These are phyloP conservation scores for Cicer yamashitae DNA, from an alignment of 306 rosid species.

Conservation along the genomic window DNA sequence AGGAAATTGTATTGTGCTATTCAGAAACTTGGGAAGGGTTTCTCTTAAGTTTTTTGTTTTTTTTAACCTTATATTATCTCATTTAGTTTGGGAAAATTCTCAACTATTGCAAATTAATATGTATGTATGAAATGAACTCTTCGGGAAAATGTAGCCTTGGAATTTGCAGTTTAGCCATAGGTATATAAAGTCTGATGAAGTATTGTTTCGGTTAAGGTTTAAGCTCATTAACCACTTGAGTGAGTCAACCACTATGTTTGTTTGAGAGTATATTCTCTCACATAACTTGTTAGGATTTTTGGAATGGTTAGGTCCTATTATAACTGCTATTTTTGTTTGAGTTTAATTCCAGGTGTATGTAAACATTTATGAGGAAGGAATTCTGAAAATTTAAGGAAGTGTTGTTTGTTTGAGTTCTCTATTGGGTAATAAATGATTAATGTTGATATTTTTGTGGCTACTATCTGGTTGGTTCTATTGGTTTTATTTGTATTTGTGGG, in stretches of 20 bases:
- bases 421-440: constrained; percentile 5
- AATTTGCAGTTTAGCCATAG: too few species aligned
- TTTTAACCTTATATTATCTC: not conserved
- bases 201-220: too few species aligned
- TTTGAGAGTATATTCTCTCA: constrained; percentile 39
- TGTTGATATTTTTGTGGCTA: constrained; percentile 3
- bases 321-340: constrained; percentile 18
- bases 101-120: constrained; percentile 61
- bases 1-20: constrained; percentile 82
- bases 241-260: too few species aligned
- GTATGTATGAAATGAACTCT: constrained; percentile 12
- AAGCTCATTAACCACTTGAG: too few species aligned
- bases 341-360: constrained; percentile 18
- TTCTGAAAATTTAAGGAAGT: not conserved
- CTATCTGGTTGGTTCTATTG: not conserved
- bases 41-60: constrained; percentile 53
- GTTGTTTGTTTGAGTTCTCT: constrained; percentile 30
- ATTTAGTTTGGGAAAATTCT: constrained; percentile 37
- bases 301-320: constrained; percentile 44
- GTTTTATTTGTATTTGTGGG: constrained; percentile 12
- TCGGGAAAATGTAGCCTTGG: too few species aligned
- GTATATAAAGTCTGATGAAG: too few species aligned
- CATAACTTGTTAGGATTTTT: constrained; percentile 49
- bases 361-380: constrained; percentile 38
- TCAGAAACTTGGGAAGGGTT: constrained; percentile 88